A percentile compares a stretch with the other conserved stretches of the same genome.
These are phyloP conservation scores for Linnemannia elongata DNA, from an alignment of 192 early-diverging fungal genomes.

Conservation along the genomic window DNA sequence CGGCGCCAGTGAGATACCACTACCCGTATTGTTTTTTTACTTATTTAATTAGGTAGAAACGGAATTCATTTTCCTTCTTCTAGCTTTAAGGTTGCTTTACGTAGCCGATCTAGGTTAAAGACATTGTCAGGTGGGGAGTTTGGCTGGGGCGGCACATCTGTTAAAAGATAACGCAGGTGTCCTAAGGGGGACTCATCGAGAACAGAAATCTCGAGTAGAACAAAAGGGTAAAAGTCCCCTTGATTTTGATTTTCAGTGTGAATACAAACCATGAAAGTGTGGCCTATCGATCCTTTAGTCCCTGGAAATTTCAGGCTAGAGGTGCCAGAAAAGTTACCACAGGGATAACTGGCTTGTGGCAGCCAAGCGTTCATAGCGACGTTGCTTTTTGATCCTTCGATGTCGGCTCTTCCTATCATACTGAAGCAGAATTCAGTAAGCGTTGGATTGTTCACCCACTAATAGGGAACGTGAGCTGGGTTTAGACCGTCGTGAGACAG, in stretches of 20 bases:
- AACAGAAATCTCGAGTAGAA: conserved; percentile 33
- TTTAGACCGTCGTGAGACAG: conserved; percentile 96
- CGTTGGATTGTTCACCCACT: conserved; percentile 91
- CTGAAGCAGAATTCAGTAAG: conserved; percentile 88
- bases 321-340: conserved; percentile 62
- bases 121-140: conserved; percentile 36
- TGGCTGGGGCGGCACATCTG: conserved; percentile 31
- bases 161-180: no score
- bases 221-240: background rate
- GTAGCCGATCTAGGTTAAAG: conserved; percentile 34
- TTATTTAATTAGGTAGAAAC: conserved; percentile 65
- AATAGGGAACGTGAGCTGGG: conserved; percentile 94
- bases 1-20: conserved; percentile 70
- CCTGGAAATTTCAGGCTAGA: conserved; percentile 10
- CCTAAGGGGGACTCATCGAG: conserved; percentile 31
- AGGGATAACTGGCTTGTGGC: background rate
- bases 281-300: conserved; percentile 76
- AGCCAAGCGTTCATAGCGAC: conserved; percentile 6
- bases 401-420: conserved; percentile 80
- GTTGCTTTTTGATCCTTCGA: conserved; percentile 6
- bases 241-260: conserved; percentile 35
- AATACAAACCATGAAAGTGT: conserved; percentile 32
- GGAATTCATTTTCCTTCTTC: conserved; percentile 39
- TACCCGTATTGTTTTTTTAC: conserved; percentile 75
- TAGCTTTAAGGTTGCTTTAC: conserved; percentile 37